These are phyloP conservation scores for Kodamaea neixiangensis DNA, from an alignment of 805 yeast species.

Conservation along the genomic window DNA sequence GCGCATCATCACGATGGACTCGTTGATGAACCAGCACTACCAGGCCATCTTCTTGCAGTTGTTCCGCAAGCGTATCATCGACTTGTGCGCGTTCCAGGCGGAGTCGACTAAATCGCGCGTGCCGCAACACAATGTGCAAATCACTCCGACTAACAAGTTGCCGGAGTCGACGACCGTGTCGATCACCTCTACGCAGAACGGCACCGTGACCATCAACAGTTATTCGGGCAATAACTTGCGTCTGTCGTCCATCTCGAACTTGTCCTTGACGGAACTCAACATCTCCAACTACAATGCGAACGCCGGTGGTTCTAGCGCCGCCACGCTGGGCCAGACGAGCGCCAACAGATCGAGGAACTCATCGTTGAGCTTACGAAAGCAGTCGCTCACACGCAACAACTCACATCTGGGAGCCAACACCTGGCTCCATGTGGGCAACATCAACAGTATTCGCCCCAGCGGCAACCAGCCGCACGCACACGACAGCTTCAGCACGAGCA, in stretches of 20 bases:
- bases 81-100: slow-evolving; percentile 31
- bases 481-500: slow-evolving; percentile 28
- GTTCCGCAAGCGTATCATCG: slow-evolving; percentile 42
- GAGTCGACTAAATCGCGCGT: neutral
- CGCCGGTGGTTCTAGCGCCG: slow-evolving; percentile 4
- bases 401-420: slow-evolving; percentile 34
- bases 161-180: slow-evolving; percentile 30
- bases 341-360: slow-evolving; percentile 37
- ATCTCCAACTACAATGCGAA: slow-evolving; percentile 26
- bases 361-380: slow-evolving; percentile 41
- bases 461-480: slow-evolving; percentile 15
- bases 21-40: slow-evolving; percentile 29
- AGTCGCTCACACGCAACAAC: slow-evolving; percentile 45
- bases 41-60: slow-evolving; percentile 44
- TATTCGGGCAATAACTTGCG: slow-evolving; percentile 19
- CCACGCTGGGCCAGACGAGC: slow-evolving; percentile 15
- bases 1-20: slow-evolving; percentile 32
- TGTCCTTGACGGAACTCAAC: slow-evolving; percentile 42
- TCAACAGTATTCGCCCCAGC: slow-evolving; percentile 33
- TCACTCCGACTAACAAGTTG: slow-evolving; percentile 12
- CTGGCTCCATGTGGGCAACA: slow-evolving; percentile 48
- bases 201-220: slow-evolving; percentile 12
- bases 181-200: slow-evolving; percentile 16
- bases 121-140: slow-evolving; percentile 14
- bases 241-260: slow-evolving; percentile 42